Evolutionary conservation across 208 protist genomes (phyloP), one percentile per base, ranked within the genome.

Genomic region (Leishmania braziliensis): DNA sequence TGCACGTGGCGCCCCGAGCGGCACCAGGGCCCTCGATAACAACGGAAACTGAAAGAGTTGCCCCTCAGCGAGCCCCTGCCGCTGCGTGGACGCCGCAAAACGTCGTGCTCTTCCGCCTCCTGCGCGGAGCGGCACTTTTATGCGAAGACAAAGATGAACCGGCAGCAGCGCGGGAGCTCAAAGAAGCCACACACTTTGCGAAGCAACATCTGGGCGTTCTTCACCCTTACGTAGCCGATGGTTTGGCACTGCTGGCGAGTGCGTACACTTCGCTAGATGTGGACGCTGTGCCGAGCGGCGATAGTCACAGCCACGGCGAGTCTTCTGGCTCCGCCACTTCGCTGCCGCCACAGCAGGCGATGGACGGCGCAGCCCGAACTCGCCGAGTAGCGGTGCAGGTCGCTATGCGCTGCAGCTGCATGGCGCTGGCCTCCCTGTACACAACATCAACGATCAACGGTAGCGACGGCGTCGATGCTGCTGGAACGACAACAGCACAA

Each of bases 141-240:
- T 82, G 68, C 23, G 88, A 89, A 46, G 88, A 90, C 65, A 83
- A 78, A 51, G 91, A 95, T 63, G 91, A 90, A 71, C 77, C 84
- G 29, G 77, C 81, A 9, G 87, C 91, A 0, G 81, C 74, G 14
- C 80, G 78, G n/a, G 58, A 78, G 29, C 82, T 94, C 69, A 87
- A 84, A 33, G 73, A 84, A 50, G 84, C 83, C 33, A 77, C 83
- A 48, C 77, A 90, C 65, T 73, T 78, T 26, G 77, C 89, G 10
- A 87, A 83, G 50, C 53, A 53, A 29, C 72, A 82, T 58, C 75
- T 91, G 10, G 89, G 87, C 20, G 79, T 86, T 69, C 75, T 87
- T 46, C 86, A 88, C 51, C 58, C 78, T 1, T 83, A 84, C 63
- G 82, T 85, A 39, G 82, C 82, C 46, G 82, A 85, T 60, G 82